Evolutionary conservation across 1,139 yeast species (phyloP), one percentile per base, ranked within the genome.

Genomic region (Blastobotrys elegans): DNA sequence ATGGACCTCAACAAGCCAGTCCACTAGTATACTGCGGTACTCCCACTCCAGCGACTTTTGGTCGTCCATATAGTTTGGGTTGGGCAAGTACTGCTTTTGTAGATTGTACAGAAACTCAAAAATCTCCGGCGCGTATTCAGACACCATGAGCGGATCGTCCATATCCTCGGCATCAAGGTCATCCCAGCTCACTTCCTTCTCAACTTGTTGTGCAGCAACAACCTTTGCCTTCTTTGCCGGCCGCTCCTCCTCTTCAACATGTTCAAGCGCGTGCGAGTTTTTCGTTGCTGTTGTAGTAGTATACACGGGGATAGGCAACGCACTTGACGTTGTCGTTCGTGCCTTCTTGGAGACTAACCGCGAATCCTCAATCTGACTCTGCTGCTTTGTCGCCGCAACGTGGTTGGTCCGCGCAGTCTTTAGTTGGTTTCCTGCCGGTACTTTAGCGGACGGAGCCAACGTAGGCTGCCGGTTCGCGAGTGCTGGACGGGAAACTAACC

Each of bases 1-100:
- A 70, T 92, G 97, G 68, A 90, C 90, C 64, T 89, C 95, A 30
- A 89, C 90, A 63, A 92, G 74, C 97, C 97, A 92, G 67, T 92
- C 96, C 26, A 92, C 92, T 54, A 92, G 72, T 46, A 90, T 87
- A 43, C 89, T 87, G 58, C 97, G 77, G 86, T 87, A 86, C 57
- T 81, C 80, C 58, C 95, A 94, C 20, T 54, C 53, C 43, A 58
- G 46, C 39, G 44, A 58, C 83, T 82, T 77, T 67, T 89, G 96
- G 66, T 80, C 77, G 57, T 74, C 77, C 55, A 90, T 71, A 64
- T 87, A 89, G 56, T 80, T 77, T 10, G 89, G 74, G 59, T 82
- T 82, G 18, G 97, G 96, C 64, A 89, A 73, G 54, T 92, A 87
- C 60, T 78, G 74, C 40, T 73, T 68, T 67, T 92, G 97, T 51